Percentiles rank a stretch among this genome's conserved stretches.
Conservation (phyloP, 495 filamentous ascomycete species). For the Penicillium waksmanii region DNA sequence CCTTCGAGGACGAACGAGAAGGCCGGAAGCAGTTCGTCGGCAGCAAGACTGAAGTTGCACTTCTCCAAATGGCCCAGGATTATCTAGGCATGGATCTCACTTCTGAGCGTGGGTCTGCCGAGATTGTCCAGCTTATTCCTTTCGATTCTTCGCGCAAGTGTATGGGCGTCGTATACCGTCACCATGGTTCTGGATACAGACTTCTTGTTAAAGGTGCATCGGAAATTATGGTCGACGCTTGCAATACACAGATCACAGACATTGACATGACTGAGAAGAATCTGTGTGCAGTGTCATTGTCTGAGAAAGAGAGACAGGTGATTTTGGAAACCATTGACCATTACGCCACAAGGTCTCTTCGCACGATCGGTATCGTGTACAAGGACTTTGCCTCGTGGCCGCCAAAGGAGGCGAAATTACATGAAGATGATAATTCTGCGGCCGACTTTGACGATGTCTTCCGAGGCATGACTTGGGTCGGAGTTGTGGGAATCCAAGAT, state of each 20-base stretch:
- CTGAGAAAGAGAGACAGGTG: constrained; percentile 29
- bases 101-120: constrained; percentile 59
- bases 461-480: constrained; percentile 62
- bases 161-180: constrained; percentile 67
- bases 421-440: constrained; percentile 55
- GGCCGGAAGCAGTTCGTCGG: constrained; percentile 63
- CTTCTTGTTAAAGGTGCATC: constrained; percentile 72
- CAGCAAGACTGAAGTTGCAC: constrained; percentile 74
- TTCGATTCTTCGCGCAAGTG: constrained; percentile 73
- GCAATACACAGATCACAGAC: constrained; percentile 41
- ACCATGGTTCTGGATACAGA: constrained; percentile 58
- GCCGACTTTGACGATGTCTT: constrained; percentile 61
- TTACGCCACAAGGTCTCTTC: constrained; percentile 62
- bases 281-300: constrained; percentile 42
- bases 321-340: constrained; percentile 51
- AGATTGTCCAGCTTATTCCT: constrained; percentile 65
- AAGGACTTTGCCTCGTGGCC: constrained; percentile 68
- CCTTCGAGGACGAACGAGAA: constrained; percentile 63
- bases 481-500: constrained; percentile 69
- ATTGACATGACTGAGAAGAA: constrained; percentile 30
- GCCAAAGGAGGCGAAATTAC: constrained; percentile 44
- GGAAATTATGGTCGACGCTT: constrained; percentile 63
- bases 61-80: constrained; percentile 63
- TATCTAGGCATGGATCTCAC: constrained; percentile 66
- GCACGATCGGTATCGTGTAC: constrained; percentile 67